phyloP scores from a whole-genome alignment of 2,329 filamentous ascomycete genomes.

The Fusarium sp. region DNA sequence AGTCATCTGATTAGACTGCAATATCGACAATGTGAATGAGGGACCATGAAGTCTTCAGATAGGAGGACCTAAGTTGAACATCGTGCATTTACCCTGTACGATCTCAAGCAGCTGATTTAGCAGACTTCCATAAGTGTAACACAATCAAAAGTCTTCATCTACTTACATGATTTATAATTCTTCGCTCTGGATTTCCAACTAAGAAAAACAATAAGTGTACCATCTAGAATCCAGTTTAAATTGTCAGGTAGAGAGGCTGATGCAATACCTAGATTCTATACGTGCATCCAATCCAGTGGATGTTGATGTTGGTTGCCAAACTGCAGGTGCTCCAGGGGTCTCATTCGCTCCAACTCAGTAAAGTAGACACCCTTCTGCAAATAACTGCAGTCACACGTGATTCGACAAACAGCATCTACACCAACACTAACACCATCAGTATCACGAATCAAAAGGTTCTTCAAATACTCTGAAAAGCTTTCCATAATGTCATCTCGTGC shows the following conservation, averaged over 20 bases:
- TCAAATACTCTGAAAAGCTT: not conserved
- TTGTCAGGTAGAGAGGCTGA: not conserved
- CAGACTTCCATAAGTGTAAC: not conserved
- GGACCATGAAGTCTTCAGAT: not conserved
- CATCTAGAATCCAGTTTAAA: not conserved
- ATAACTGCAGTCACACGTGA: constrained; percentile 18
- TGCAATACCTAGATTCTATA: not conserved
- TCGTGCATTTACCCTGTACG: not conserved
- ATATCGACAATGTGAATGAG: not conserved
- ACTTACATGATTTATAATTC: not conserved
- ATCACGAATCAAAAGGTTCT: not conserved
- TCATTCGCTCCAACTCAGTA: not conserved
- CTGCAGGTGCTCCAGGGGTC: not conserved
- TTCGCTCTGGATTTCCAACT: not conserved
- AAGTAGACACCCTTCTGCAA: not conserved
- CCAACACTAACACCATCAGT: not conserved
- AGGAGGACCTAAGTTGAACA: not conserved
- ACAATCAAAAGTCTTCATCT: not conserved
- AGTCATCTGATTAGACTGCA: no score
- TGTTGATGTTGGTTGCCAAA: not conserved
- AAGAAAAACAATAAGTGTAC: not conserved
- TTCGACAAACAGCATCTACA: constrained; percentile 18
- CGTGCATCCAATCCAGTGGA: not conserved
- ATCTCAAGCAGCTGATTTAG: not conserved
- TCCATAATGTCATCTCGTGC: constrained; percentile 22